Percentiles rank a stretch among this genome's conserved stretches.
Evolutionary conservation across 202 grass and related monocot species (phyloP).

Genomic region (Carex arenaria): DNA sequence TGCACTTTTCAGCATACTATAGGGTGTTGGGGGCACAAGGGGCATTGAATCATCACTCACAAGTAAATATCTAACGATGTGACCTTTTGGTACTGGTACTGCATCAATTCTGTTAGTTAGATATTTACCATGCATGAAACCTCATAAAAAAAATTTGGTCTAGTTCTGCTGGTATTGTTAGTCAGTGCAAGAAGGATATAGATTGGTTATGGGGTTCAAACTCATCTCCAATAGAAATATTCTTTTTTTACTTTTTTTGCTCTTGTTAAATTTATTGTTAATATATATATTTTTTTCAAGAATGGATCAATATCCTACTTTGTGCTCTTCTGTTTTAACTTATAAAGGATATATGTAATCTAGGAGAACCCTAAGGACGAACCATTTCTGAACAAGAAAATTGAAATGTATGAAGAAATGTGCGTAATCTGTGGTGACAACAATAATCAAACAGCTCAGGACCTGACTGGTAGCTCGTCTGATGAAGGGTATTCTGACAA

Average conservation of each 20-base stretch:
- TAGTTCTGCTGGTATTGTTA: not conserved
- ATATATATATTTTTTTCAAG: not conserved
- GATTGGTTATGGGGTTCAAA: not conserved
- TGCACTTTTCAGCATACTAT: not conserved
- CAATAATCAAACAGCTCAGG: not conserved
- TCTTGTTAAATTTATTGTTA: not conserved
- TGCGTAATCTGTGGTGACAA: not conserved
- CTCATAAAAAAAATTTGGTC: not conserved
- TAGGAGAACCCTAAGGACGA: slow-evolving; percentile 23
- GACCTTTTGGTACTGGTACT: not conserved
- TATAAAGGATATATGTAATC: not conserved
- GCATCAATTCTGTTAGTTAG: not conserved
- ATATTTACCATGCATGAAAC: not conserved
- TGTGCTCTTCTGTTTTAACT: not conserved
- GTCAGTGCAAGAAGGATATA: not conserved
- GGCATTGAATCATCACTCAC: not conserved
- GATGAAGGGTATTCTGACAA: slow-evolving; percentile 7
- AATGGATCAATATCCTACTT: not conserved
- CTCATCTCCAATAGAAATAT: not conserved
- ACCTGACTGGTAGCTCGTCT: not conserved
- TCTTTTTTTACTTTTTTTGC: not conserved
- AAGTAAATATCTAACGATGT: not conserved
- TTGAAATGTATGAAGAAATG: slow-evolving; percentile 16
- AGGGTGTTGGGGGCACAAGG: not conserved
- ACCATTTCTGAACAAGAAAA: slow-evolving; percentile 9